phyloP scores from a whole-genome alignment of 2,329 filamentous ascomycete species.

The Xylariales sp. region DNA sequence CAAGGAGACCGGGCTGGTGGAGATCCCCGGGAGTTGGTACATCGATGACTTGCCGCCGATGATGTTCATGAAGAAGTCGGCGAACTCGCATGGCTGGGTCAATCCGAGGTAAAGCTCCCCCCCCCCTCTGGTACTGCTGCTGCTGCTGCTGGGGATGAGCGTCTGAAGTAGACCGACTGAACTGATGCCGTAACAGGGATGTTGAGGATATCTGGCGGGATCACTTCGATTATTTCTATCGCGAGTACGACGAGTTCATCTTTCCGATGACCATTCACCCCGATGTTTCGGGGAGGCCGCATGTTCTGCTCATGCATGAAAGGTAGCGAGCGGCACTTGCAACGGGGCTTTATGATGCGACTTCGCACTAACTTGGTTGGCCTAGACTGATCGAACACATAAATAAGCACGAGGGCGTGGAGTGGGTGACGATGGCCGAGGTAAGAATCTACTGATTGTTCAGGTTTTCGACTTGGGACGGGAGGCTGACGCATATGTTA shows the following conservation, averaged over 20 bases:
- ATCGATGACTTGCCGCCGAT: conserved; percentile 63
- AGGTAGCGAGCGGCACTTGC: conserved; percentile 34
- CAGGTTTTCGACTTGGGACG: too few species aligned
- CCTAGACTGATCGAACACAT: conserved; percentile 62
- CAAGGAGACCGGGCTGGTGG: conserved; percentile 56
- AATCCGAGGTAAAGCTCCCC: conserved; percentile 44
- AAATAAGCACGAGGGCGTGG: conserved; percentile 55
- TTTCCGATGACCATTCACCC: conserved; percentile 76
- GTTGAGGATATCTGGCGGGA: conserved; percentile 62
- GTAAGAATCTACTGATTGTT: conserved; percentile 6
- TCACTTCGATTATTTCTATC: conserved; percentile 70
- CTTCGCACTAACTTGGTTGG: too few species aligned
- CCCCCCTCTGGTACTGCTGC: too few species aligned
- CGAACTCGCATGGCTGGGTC: conserved; percentile 61
- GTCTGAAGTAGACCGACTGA: background rate
- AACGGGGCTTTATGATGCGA: background rate
- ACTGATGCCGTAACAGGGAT: conserved; percentile 31
- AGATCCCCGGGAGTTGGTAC: conserved; percentile 64
- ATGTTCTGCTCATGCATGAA: conserved; percentile 70
- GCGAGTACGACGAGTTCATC: conserved; percentile 71
- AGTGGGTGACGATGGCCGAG: conserved; percentile 57
- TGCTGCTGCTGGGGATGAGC: too few species aligned
- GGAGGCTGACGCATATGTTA: too few species aligned
- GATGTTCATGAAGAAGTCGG: conserved; percentile 66
- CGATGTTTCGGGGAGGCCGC: conserved; percentile 68